Base-by-base conservation (phyloP, 2,329 filamentous ascomycete species). In the Penicillium sp. region DNA sequence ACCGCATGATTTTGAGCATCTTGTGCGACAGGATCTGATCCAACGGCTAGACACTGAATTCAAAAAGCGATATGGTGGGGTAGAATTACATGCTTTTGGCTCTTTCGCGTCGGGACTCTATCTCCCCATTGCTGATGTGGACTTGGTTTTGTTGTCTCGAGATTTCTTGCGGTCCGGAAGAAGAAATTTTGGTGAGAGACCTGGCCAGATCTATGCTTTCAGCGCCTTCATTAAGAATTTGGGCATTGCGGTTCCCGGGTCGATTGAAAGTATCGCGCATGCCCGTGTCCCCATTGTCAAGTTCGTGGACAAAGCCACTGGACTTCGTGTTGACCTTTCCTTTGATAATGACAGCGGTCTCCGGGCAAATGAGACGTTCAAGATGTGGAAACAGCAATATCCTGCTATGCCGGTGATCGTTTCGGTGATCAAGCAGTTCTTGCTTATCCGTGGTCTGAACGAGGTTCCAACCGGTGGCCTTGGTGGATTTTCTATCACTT, bases 261-360 rank as follows among this genome's bases (percentile, higher is more conserved):
- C 84, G 2, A 79, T 92, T 28, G 83, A 89, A 63, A 81, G 88
- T 29, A 91, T 99, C 61, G 67, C 82, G 1, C 79, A 81, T 60
- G 92, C 94, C 19, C 91, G 89, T 65, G 92, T 99, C 2, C 94
- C 94, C 0, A 85, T 99, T 50, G 85, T 97, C 74, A 99, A 99
- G 72, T 97, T 90, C 67, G 82, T 91, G 40, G 94, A 99, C 68
- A 81, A 77, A 51, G 67, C 82, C 49, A 97, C 92, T 1, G 87
- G 87, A 11, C 78, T 99, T 49, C 90, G 89, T 63, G 89, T 97
- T 11, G 94, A 99, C 70, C 83, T 99, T 11, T 97, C 92, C 0
- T 97, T 99, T 69, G 93, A 99, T 75, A 97, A 97, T 68, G 75
- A 87, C 31, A 90, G 89, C 37, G 94, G 94, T 10, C 77, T 97